Base-by-base conservation (phyloP, 2,329 filamentous ascomycete species). In the Exophiala sp. region DNA sequence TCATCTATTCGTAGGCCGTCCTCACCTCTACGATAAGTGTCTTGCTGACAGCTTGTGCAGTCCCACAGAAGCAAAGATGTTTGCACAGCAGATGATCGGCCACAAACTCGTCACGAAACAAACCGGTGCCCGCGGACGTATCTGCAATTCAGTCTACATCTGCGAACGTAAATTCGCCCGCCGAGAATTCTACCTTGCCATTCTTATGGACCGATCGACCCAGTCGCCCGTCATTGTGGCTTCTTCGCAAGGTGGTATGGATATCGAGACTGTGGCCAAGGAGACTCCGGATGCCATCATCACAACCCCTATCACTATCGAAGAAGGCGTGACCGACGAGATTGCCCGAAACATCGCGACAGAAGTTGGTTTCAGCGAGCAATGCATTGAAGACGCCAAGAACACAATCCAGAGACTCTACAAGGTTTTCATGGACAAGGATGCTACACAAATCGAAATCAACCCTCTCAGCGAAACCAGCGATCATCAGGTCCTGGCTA, bases 31-130 rank as follows among this genome's bases (percentile, higher is more conserved):
- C 5, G 16, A 4, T n/a, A 18, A 40, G 34, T 12, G 10, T 9
- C 5, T 34, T 20, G 41, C 55, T 63, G 46, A 62, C 54, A 43
- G 4, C 49, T 36, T 24, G 45, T 55, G 20, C 56, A 85, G 82
- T 58, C 89, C 94, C 57, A 91, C 91, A 67, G 83, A 86, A 81
- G 94, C 94, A 70, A 88, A 90, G 81, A 96, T 97, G 85, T 96
- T 99, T 72, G 92, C 94, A 66, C 84, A 92, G 66, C 91, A 99
- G 81, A 99, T 99, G 94, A 97, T 99, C 76, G 94, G 94, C 71
- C 92, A 99, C 80, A 96, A 96, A 78, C 90, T 99, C 76, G 84
- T 99, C 77, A 99, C 94, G 75, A 99, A 99, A 85, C 94, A 99
- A 82, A 99, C 94, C 55, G 94, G 94, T 73, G 89, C 92, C 66